Evolutionary conservation across 768 basidiomycete genomes (phyloP).

Genomic region (Mycena latifolia): DNA sequence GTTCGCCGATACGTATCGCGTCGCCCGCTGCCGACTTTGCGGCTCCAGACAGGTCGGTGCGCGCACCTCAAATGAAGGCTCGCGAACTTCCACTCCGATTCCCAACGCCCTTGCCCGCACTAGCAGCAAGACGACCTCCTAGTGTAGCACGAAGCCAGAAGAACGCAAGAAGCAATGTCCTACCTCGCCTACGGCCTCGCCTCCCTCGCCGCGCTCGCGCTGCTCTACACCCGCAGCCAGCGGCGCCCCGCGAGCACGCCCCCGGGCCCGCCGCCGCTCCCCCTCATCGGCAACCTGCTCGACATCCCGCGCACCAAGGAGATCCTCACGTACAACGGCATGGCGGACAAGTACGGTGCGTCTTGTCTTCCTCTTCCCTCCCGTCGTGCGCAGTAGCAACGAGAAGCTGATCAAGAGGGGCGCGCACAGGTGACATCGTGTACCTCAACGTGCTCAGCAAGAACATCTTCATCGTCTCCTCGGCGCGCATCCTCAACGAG

Average conservation of each 20-base stretch:
- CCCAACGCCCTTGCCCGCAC: no score
- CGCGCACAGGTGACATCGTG: not conserved
- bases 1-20: no score
- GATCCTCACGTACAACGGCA: not conserved
- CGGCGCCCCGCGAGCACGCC: not conserved
- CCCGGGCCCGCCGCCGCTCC: not conserved
- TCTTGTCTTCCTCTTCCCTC: no score
- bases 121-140: no score
- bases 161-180: no score
- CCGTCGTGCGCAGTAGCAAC: no score
- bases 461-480: slow-evolving; percentile 13
- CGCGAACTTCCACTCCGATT: no score
- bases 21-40: no score
- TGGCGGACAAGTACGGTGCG: not conserved
- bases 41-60: no score
- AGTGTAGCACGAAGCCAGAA: no score
- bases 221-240: not conserved
- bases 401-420: no score
- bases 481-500: slow-evolving; percentile 4
- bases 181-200: not conserved
- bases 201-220: not conserved
- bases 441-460: not conserved
- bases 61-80: no score
- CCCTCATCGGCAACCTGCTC: not conserved
- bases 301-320: not conserved